Conservation (phyloP, 1,284 basidiomycete genomes). For the Apiotrichum gamsii region DNA sequence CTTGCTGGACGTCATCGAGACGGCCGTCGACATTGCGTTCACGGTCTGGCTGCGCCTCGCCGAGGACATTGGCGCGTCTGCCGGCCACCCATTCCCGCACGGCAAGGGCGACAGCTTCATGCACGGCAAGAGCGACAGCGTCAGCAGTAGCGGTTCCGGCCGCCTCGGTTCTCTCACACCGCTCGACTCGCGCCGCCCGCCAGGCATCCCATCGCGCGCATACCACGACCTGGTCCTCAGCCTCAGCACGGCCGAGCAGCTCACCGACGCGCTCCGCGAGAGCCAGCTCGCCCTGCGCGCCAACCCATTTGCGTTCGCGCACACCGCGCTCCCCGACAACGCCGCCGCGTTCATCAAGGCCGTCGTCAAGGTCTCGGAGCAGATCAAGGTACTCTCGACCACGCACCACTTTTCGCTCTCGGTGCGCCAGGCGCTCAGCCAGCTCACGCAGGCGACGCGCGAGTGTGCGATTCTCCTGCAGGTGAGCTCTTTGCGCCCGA, state of each 20-base stretch:
- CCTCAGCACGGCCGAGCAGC: slow-evolving; percentile 39
- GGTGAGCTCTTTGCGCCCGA: slow-evolving; percentile 40
- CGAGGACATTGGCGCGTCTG: slow-evolving; percentile 45
- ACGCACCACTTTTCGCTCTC: slow-evolving; percentile 35
- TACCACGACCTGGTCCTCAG: slow-evolving; percentile 39
- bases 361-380: slow-evolving; percentile 48
- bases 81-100: slow-evolving; percentile 12
- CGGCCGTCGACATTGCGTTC: slow-evolving; percentile 48
- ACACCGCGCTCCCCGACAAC: slow-evolving; percentile 31
- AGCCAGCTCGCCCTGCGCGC: slow-evolving; percentile 39
- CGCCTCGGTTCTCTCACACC: slow-evolving; percentile 16
- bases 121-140: slow-evolving; percentile 15
- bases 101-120: slow-evolving; percentile 1
- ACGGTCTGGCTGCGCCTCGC: slow-evolving; percentile 49
- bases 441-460: slow-evolving; percentile 48
- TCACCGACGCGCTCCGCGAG: slow-evolving; percentile 34
- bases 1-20: slow-evolving; percentile 49
- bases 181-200: slow-evolving; percentile 18
- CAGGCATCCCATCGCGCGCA: slow-evolving; percentile 29
- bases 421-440: slow-evolving; percentile 40
- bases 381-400: slow-evolving; percentile 45
- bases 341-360: slow-evolving; percentile 45
- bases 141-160: neutral
- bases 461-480: slow-evolving; percentile 49
- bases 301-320: slow-evolving; percentile 25